Conservation (phyloP, 108 stramenopile species). For the Conticribra weissflogii region DNA sequence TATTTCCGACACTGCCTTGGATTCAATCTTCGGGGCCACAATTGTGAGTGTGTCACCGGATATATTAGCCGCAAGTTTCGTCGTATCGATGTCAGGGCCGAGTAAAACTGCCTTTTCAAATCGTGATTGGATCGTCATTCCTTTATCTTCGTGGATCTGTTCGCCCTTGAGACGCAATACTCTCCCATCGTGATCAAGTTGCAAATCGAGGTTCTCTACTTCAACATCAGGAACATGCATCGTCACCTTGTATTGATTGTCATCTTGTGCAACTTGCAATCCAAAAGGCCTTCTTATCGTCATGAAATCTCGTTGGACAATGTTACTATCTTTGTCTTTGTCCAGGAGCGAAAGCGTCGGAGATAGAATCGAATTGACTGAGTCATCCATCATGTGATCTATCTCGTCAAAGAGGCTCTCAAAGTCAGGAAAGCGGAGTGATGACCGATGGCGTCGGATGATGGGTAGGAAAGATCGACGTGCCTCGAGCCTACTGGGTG, state of each 20-base stretch:
- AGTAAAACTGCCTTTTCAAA: constrained; percentile 46
- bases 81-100: constrained; percentile 28
- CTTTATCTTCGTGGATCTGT: constrained; percentile 22
- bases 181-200: constrained; percentile 44
- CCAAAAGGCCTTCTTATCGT: constrained; percentile 37
- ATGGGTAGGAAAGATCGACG: constrained; percentile 14
- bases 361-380: constrained; percentile 12
- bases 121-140: constrained; percentile 30
- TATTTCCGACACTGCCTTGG: constrained; percentile 12
- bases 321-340: too few relatives aligned
- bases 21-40: constrained; percentile 33
- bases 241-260: constrained; percentile 34
- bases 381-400: constrained; percentile 27
- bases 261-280: constrained; percentile 31
- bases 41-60: constrained; percentile 29
- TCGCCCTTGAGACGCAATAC: constrained; percentile 46
- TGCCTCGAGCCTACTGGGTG: constrained; percentile 23
- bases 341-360: constrained; percentile 18
- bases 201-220: constrained; percentile 36
- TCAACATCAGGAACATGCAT: constrained; percentile 40
- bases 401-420: constrained; percentile 41
- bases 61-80: constrained; percentile 26
- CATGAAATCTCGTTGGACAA: too few relatives aligned
- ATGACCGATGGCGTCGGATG: constrained; percentile 15
- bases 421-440: constrained; percentile 25